phyloP scores from a whole-genome alignment of 495 filamentous ascomycete species.

The Trichoderma virens region DNA sequence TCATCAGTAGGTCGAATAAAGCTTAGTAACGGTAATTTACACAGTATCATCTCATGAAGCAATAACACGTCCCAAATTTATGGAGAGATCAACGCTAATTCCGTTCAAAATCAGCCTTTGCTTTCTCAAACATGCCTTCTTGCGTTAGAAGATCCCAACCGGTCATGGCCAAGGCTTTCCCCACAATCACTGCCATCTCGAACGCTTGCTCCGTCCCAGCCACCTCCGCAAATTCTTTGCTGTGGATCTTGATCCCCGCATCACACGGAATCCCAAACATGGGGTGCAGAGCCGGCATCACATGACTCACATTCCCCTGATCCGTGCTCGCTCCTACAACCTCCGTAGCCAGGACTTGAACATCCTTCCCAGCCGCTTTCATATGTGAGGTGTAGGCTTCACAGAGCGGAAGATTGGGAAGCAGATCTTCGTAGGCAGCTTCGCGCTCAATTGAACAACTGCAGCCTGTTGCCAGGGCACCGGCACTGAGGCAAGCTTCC shows the following conservation, averaged over 20 bases:
- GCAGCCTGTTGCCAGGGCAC: slow-evolving; percentile 53
- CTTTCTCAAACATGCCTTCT: no score
- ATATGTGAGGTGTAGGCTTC: slow-evolving; percentile 45
- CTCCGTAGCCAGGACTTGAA: slow-evolving; percentile 42
- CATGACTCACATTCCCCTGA: slow-evolving; percentile 58
- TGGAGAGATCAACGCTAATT: no score
- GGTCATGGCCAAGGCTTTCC: no score
- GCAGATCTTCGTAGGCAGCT: slow-evolving; percentile 51
- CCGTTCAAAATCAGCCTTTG: no score
- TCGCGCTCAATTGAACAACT: slow-evolving; percentile 36
- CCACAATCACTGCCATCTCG: no score
- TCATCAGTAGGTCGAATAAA: no score
- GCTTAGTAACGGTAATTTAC: no score
- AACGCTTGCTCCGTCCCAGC: slow-evolving; percentile 42
- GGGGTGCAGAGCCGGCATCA: slow-evolving; percentile 52
- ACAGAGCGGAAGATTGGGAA: slow-evolving; percentile 51
- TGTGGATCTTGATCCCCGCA: slow-evolving; percentile 45
- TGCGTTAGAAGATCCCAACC: no score
- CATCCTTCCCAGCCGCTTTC: slow-evolving; percentile 34
- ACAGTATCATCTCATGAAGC: no score
- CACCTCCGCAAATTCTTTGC: slow-evolving; percentile 49
- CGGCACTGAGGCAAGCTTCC: slow-evolving; percentile 51
- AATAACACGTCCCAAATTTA: no score
- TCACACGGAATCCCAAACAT: slow-evolving; percentile 49
- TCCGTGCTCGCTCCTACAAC: slow-evolving; percentile 49